Percentiles rank a stretch among this genome's conserved stretches.
Conservation (phyloP, 2,329 filamentous ascomycete species). For the Chalaropsis ovoidea region DNA sequence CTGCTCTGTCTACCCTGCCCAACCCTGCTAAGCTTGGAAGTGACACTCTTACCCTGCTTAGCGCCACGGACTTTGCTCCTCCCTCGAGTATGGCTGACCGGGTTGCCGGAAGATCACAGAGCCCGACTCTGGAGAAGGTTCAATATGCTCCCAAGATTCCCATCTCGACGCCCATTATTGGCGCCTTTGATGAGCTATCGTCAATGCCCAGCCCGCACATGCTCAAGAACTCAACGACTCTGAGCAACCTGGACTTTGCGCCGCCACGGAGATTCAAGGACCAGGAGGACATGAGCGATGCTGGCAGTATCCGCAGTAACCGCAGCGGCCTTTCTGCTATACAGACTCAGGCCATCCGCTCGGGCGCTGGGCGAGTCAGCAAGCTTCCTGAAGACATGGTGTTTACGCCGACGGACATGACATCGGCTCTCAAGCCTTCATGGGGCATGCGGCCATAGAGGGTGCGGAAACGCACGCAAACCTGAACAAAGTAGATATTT, state of each 20-base stretch:
- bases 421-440: constrained; percentile 48
- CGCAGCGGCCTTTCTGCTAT: constrained; percentile 60
- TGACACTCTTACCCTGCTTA: constrained; percentile 60
- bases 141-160: constrained; percentile 67
- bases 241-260: constrained; percentile 71
- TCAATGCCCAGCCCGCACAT: constrained; percentile 78
- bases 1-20: constrained; percentile 63
- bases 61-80: constrained; percentile 76
- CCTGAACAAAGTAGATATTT: constrained; percentile 17
- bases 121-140: constrained; percentile 52
- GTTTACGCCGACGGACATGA: constrained; percentile 61
- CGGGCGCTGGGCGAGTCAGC: constrained; percentile 76
- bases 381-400: constrained; percentile 72
- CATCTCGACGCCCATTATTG: constrained; percentile 66
- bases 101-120: constrained; percentile 57
- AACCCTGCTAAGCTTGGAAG: constrained; percentile 78
- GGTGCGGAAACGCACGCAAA: constrained; percentile 8
- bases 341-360: constrained; percentile 62
- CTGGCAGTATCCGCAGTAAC: constrained; percentile 58
- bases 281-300: constrained; percentile 49
- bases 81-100: constrained; percentile 57
- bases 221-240: constrained; percentile 66
- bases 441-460: constrained; percentile 45
- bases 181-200: constrained; percentile 76
- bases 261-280: constrained; percentile 65